These are phyloP conservation scores for Phytophthora nicotianae DNA, from an alignment of 352 stramenopile genomes.

Conservation along the genomic window DNA sequence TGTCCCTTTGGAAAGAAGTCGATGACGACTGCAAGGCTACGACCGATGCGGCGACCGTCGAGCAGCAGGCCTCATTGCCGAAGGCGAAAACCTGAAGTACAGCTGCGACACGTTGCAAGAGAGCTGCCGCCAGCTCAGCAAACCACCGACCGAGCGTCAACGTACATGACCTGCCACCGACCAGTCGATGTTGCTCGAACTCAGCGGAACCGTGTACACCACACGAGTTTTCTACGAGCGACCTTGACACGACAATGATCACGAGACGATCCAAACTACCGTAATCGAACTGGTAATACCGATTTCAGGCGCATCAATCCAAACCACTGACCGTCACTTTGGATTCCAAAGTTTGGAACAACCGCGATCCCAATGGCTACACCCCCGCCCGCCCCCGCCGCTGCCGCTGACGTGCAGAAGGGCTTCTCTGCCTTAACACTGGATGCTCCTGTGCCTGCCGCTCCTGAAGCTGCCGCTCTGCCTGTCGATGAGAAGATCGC, in stretches of 20 bases:
- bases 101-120: constrained; percentile 28
- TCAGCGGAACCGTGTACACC: constrained; percentile 2
- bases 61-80: constrained; percentile 1
- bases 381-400: constrained; percentile 43
- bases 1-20: neutral
- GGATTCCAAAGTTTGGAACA: too few species aligned
- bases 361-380: constrained; percentile 34
- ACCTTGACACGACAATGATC: constrained; percentile 13
- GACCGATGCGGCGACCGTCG: constrained; percentile 20
- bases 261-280: constrained; percentile 14
- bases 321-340: constrained; percentile 8
- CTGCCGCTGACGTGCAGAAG: constrained; percentile 37
- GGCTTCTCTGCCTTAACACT: constrained; percentile 64
- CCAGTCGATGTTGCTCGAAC: neutral
- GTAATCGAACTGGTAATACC: constrained; percentile 20
- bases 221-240: constrained; percentile 19
- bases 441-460: constrained; percentile 26
- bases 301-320: constrained; percentile 2
- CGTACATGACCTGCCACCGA: constrained; percentile 5
- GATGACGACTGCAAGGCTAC: constrained; percentile 13
- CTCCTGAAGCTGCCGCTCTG: constrained; percentile 40
- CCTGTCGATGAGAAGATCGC: constrained; percentile 69
- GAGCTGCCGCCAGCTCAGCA: constrained; percentile 5
- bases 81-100: constrained; percentile 24
- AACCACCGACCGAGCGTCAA: constrained; percentile 12